Base-by-base conservation (phyloP, 768 basidiomycete species). In the Mycena sanguinolenta region DNA sequence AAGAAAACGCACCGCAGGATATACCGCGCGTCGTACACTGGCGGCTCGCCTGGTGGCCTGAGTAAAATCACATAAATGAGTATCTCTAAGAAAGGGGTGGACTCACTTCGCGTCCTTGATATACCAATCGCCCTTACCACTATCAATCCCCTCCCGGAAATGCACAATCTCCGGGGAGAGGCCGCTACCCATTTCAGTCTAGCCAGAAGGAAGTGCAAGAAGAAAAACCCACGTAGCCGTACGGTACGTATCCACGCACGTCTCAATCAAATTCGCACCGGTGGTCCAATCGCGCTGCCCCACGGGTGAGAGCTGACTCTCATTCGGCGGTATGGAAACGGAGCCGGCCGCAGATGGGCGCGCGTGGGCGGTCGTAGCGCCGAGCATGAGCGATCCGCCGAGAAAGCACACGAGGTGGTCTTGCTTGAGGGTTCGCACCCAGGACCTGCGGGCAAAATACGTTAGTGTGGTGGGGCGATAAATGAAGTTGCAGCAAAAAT, bases 331-430 rank as follows among this genome's bases (percentile, higher is more conserved):
- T 23, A 93, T 78, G 9, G 92, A 92, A 4, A 92, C 88, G 3
- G 78, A 81, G 5, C 84, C 75, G 3, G 78, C 12, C 12, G 17
- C 78, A n/a, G n/a, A n/a, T n/a, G n/a, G n/a, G 36, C 84, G 71
- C 0, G 91, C 86, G 14, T 91, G 91, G 5, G 89, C 82, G 7
- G 84, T 87, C 2, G 93, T 94, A 9, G 95, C 94, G 19, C 97
- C 96, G 6, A 99, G 89, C 87, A 99, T 91, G 69, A 99, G 88
- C 1, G 94, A 94, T 2, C 96, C 97, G 36, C 92, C 95, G 44
- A 99, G 84, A 89, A 98, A 99, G 81, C 97, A 98, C 4, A 94
- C 96, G 30, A 99, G 88, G 78, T 98, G 97, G 78, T 99, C 97
- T 82, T 99, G 97, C 78, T 98, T 97, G 21, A 92, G 94, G n/a